Evolutionary conservation across 164 flowering plant species (phyloP).

Genomic region (Vitis amurensis): DNA sequence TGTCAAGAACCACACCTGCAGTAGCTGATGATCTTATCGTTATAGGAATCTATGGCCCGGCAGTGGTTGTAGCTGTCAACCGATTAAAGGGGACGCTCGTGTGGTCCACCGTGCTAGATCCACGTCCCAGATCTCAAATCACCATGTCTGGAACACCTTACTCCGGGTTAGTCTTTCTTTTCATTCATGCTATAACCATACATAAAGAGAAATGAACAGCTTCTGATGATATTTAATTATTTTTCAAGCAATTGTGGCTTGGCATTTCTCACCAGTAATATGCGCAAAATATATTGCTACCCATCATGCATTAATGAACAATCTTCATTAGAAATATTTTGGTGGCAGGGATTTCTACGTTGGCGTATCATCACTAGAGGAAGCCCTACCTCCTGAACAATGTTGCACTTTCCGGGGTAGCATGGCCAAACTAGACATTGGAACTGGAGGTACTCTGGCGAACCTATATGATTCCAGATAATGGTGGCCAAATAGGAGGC

Average conservation of each 20-base stretch:
- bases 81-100: constrained; percentile 33
- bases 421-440: constrained; percentile 36
- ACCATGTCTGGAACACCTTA: constrained; percentile 43
- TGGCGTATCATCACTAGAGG: constrained; percentile 47
- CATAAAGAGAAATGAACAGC: no score
- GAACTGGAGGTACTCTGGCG: constrained; percentile 38
- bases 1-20: constrained; percentile 45
- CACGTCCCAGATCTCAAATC: constrained; percentile 5
- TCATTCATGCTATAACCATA: no score
- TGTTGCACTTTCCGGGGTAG: constrained; percentile 57
- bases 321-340: no score
- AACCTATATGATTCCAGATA: constrained; percentile 43
- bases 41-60: constrained; percentile 52
- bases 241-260: no score
- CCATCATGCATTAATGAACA: no score
- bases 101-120: constrained; percentile 25
- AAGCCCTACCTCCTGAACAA: constrained; percentile 18
- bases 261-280: no score
- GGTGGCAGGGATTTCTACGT: constrained; percentile 32
- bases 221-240: no score
- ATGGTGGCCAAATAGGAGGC: constrained; percentile 33
- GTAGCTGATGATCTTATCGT: constrained; percentile 40
- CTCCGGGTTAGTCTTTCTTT: constrained; percentile 26
- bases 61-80: constrained; percentile 39
- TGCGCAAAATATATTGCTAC: no score